These are phyloP conservation scores for Termitomyces sp. DNA, from an alignment of 768 basidiomycete species.

Conservation along the genomic window DNA sequence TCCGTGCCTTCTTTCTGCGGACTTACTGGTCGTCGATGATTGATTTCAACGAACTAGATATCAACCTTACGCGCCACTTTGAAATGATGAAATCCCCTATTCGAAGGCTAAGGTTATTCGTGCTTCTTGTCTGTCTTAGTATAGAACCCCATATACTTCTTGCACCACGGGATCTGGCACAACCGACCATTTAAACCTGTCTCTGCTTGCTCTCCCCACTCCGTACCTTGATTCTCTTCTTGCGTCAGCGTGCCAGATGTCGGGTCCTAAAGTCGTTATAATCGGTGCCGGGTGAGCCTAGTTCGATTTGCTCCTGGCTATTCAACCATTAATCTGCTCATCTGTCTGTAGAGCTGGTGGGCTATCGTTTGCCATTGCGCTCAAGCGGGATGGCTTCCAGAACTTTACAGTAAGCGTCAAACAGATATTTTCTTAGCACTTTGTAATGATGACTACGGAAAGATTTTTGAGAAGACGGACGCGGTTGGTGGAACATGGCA, in stretches of 20 bases:
- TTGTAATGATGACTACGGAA: background rate
- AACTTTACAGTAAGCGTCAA: conserved; percentile 33
- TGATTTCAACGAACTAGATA: too few relatives aligned
- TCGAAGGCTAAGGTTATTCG: too few relatives aligned
- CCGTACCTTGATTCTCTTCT: background rate
- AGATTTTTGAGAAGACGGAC: conserved; percentile 43
- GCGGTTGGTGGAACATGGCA: conserved; percentile 51
- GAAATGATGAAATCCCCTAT: too few relatives aligned
- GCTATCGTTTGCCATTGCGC: conserved; percentile 35
- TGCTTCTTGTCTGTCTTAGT: background rate
- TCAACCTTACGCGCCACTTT: too few relatives aligned
- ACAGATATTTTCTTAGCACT: background rate
- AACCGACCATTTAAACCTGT: background rate
- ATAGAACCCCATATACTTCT: background rate
- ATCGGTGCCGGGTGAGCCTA: conserved; percentile 29
- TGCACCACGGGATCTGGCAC: background rate
- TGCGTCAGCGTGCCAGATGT: background rate
- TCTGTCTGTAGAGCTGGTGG: conserved; percentile 32
- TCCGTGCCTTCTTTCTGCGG: too few relatives aligned
- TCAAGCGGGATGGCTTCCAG: conserved; percentile 30
- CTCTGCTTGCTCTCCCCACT: background rate
- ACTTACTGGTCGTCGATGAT: too few relatives aligned
- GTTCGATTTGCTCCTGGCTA: background rate
- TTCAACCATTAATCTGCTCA: background rate
- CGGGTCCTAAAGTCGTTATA: conserved; percentile 21